phyloP scores from a whole-genome alignment of 1,139 yeast species.

The Torulaspora globosa region DNA sequence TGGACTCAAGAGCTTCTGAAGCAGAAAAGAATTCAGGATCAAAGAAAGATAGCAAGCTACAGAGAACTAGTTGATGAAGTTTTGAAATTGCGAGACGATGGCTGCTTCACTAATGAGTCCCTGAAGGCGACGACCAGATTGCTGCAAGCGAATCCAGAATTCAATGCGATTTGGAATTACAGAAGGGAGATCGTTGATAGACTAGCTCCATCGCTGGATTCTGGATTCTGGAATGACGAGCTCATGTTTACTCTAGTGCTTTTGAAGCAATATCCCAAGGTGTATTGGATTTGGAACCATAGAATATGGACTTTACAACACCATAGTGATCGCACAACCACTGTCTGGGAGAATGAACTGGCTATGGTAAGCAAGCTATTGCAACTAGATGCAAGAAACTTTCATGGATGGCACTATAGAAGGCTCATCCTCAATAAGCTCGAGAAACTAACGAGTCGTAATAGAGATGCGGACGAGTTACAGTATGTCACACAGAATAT shows the following conservation, averaged over 20 bases:
- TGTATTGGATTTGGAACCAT: slow-evolving; percentile 97
- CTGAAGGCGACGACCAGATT: slow-evolving; percentile 55
- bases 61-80: slow-evolving; percentile 45
- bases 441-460: slow-evolving; percentile 39
- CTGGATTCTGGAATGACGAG: slow-evolving; percentile 51
- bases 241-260: slow-evolving; percentile 55
- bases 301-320: slow-evolving; percentile 73
- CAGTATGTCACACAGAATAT: slow-evolving; percentile 74
- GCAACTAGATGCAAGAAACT: slow-evolving; percentile 73
- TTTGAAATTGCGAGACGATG: slow-evolving; percentile 39
- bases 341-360: slow-evolving; percentile 66
- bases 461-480: slow-evolving; percentile 50
- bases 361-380: slow-evolving; percentile 64
- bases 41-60: slow-evolving; percentile 52
- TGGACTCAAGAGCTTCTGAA: slow-evolving; percentile 54
- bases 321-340: slow-evolving; percentile 42
- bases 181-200: slow-evolving; percentile 63
- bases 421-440: slow-evolving; percentile 59
- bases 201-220: slow-evolving; percentile 25
- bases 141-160: slow-evolving; percentile 72
- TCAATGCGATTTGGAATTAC: slow-evolving; percentile 86
- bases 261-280: slow-evolving; percentile 71
- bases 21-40: slow-evolving; percentile 55
- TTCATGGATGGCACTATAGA: slow-evolving; percentile 95
- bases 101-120: slow-evolving; percentile 41